Evolutionary conservation across 495 filamentous ascomycete genomes (phyloP).

Genomic region (Penicillium diatomitis): DNA sequence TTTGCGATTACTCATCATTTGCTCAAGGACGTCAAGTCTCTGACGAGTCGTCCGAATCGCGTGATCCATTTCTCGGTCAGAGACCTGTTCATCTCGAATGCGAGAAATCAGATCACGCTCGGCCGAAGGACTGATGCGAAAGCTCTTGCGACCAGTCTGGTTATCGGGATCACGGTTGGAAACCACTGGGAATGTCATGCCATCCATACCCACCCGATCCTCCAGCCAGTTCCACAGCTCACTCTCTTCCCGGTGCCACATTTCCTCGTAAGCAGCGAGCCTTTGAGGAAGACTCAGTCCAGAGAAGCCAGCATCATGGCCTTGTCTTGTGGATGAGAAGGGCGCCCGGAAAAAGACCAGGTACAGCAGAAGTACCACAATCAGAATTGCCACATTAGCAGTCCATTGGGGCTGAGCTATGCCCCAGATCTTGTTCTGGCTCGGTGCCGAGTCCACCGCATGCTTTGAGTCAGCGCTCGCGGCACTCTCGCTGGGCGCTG

Average conservation of each 20-base stretch:
- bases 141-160: constrained; percentile 12
- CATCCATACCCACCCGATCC: constrained; percentile 69
- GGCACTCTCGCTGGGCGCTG: constrained; percentile 17
- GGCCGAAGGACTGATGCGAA: constrained; percentile 15
- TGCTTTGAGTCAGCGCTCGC: constrained; percentile 34
- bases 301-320: constrained; percentile 29
- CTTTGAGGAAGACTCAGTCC: constrained; percentile 47
- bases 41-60: constrained; percentile 82
- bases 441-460: constrained; percentile 31
- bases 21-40: constrained; percentile 64
- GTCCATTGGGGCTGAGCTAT: constrained; percentile 62
- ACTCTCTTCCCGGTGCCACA: constrained; percentile 84
- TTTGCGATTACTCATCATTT: constrained; percentile 54
- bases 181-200: constrained; percentile 39
- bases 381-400: constrained; percentile 48
- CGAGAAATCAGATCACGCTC: constrained; percentile 32
- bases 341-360: constrained; percentile 50
- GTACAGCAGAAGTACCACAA: constrained; percentile 48
- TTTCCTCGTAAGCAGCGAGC: constrained; percentile 80
- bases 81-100: constrained; percentile 63
- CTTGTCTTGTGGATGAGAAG: constrained; percentile 29
- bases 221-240: constrained; percentile 96
- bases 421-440: constrained; percentile 56
- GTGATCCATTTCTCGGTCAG: constrained; percentile 69
- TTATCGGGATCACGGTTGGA: constrained; percentile 20